Percentiles rank a stretch among this genome's conserved stretches.
Evolutionary conservation across 83 land plant species (phyloP).

Genomic region (Picea mariana): DNA sequence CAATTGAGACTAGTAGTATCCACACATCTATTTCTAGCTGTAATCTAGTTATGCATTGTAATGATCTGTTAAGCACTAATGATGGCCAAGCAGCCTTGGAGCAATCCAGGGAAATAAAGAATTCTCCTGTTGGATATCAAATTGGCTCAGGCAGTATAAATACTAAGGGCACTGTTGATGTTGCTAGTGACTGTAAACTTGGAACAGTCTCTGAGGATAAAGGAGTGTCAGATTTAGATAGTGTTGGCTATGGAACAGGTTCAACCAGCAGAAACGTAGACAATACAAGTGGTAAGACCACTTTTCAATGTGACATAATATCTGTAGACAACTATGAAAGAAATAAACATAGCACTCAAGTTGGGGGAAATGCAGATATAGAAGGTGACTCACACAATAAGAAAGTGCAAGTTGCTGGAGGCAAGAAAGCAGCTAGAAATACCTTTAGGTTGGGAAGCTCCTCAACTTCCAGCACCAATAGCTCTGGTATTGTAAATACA

Average conservation of each 20-base stretch:
- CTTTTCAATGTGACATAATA: background rate
- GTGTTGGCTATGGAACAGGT: background rate
- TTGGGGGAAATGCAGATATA: constrained; percentile 16
- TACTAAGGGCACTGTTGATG: background rate
- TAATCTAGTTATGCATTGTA: background rate
- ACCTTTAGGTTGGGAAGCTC: no score
- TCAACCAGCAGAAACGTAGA: background rate
- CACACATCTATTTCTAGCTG: background rate
- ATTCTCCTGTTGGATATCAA: background rate
- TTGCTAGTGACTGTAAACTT: background rate
- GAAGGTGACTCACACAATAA: constrained; percentile 13
- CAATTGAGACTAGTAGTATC: background rate
- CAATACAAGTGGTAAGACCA: background rate
- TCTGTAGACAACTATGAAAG: background rate
- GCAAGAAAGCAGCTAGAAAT: constrained; percentile 16
- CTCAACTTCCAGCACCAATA: background rate
- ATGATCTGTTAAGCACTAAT: no score
- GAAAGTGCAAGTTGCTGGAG: constrained; percentile 18
- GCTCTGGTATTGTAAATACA: constrained; percentile 11
- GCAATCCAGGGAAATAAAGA: background rate
- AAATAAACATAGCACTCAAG: constrained; percentile 9
- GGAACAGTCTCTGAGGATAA: background rate
- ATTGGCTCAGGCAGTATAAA: background rate
- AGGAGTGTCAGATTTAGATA: background rate
- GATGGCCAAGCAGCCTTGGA: background rate